These are phyloP conservation scores for Massariosphaeria phaeospora DNA, from an alignment of 495 filamentous ascomycete genomes.

Conservation along the genomic window DNA sequence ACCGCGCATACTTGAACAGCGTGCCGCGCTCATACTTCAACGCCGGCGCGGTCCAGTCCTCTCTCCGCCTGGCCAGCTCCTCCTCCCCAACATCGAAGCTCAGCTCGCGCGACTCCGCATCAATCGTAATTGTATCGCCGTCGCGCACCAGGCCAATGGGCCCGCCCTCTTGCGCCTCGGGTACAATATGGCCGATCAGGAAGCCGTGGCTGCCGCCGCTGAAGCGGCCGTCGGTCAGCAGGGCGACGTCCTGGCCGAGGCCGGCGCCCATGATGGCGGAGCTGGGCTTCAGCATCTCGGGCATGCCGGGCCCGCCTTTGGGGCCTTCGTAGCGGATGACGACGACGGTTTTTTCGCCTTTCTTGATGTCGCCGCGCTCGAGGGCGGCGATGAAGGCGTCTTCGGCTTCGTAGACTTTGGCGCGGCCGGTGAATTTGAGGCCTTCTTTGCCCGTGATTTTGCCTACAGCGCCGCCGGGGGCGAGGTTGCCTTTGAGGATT, in stretches of 20 bases:
- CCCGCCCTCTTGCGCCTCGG: conserved; percentile 64
- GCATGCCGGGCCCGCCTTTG: conserved; percentile 77
- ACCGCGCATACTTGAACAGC: conserved; percentile 67
- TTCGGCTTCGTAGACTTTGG: conserved; percentile 72
- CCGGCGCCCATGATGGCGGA: conserved; percentile 83
- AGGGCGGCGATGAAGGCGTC: conserved; percentile 45
- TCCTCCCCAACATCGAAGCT: conserved; percentile 53
- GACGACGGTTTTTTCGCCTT: conserved; percentile 96
- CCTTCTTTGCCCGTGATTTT: conserved; percentile 99
- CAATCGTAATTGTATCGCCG: conserved; percentile 66
- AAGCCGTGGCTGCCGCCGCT: conserved; percentile 74
- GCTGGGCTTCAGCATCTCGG: conserved; percentile 80
- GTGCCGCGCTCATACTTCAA: conserved; percentile 68
- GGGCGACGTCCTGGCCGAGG: conserved; percentile 73
- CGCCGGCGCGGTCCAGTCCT: conserved; percentile 61
- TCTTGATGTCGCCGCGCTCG: conserved; percentile 71
- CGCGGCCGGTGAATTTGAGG: conserved; percentile 77
- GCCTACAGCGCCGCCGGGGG: conserved; percentile 86
- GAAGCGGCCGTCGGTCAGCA: conserved; percentile 76
- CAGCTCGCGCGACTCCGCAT: conserved; percentile 61
- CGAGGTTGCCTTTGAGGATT: conserved; percentile 86
- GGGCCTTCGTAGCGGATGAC: conserved; percentile 94
- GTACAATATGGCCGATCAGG: conserved; percentile 71
- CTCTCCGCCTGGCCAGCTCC: conserved; percentile 61
- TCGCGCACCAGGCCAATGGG: conserved; percentile 64